Conservation (phyloP, 2,329 filamentous ascomycete species). For the Alternaria sp. region DNA sequence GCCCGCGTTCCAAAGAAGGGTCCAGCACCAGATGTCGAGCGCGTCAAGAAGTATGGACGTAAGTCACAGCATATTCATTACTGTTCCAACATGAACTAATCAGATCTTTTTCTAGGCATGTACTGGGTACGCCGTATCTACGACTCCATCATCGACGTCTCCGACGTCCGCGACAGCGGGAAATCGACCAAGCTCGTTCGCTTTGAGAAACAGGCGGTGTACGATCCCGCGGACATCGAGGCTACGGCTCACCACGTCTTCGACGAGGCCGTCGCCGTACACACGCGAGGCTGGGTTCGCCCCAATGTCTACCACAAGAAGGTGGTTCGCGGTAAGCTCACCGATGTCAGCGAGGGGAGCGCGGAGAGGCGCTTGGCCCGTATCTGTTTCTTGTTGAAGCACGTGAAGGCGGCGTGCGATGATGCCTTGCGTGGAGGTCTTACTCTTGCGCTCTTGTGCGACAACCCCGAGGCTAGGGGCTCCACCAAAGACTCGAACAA, state of each 20-base stretch:
- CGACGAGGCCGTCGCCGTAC: slow-evolving; percentile 30
- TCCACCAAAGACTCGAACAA: slow-evolving; percentile 35
- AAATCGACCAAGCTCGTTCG: slow-evolving; percentile 24
- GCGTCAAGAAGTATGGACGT: slow-evolving; percentile 32
- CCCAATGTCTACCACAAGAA: slow-evolving; percentile 32
- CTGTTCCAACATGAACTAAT: neutral
- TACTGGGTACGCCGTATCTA: slow-evolving; percentile 43
- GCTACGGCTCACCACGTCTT: slow-evolving; percentile 40
- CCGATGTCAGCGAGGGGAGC: slow-evolving; percentile 21
- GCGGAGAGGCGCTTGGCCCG: slow-evolving; percentile 26
- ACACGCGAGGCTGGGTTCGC: slow-evolving; percentile 32
- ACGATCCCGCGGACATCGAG: slow-evolving; percentile 30
- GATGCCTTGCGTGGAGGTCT: slow-evolving; percentile 36
- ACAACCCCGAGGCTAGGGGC: slow-evolving; percentile 31
- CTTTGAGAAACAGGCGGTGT: slow-evolving; percentile 14
- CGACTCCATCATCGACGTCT: slow-evolving; percentile 36
- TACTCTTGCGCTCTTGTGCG: slow-evolving; percentile 27
- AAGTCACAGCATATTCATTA: neutral
- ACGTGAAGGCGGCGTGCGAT: slow-evolving; percentile 33
- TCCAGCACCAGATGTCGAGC: slow-evolving; percentile 21
- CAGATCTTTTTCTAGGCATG: slow-evolving; percentile 6
- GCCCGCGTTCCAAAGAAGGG: slow-evolving; percentile 16
- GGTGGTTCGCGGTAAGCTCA: slow-evolving; percentile 29
- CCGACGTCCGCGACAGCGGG: slow-evolving; percentile 21
- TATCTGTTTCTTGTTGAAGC: slow-evolving; percentile 27